phyloP scores from a whole-genome alignment of 2,329 filamentous ascomycete species.

The Fusarium pilosicola region DNA sequence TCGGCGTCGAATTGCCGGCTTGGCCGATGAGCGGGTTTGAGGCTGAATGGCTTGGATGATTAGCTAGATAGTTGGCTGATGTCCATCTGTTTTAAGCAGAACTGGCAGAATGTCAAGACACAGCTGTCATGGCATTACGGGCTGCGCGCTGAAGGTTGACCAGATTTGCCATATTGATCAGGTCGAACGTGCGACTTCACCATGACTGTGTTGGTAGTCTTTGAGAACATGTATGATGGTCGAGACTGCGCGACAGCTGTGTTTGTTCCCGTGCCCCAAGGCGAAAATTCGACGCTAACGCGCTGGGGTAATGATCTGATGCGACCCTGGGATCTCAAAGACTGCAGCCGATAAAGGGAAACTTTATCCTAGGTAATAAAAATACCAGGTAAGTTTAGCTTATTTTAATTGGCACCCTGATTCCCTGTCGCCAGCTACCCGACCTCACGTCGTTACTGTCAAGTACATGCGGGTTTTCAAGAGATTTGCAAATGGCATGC shows the following conservation, averaged over 20 bases:
- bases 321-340: neutral
- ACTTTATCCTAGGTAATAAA: neutral
- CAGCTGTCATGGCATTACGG: too few species aligned
- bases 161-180: too few species aligned
- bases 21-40: neutral
- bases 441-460: neutral
- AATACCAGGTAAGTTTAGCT: neutral
- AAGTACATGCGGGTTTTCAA: neutral
- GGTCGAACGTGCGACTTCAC: accelerated
- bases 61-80: neutral
- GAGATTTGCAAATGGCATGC: neutral
- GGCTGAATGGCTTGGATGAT: neutral
- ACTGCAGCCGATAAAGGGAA: neutral
- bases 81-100: accelerated
- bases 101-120: neutral
- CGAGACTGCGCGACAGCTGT: neutral
- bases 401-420: too few species aligned
- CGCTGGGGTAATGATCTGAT: neutral
- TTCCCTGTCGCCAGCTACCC: too few species aligned
- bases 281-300: neutral
- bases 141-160: neutral
- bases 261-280: neutral
- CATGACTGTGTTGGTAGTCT: neutral
- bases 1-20: neutral
- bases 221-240: neutral